Conservation (phyloP, 345 rosid species). For the Linum trigynum region DNA sequence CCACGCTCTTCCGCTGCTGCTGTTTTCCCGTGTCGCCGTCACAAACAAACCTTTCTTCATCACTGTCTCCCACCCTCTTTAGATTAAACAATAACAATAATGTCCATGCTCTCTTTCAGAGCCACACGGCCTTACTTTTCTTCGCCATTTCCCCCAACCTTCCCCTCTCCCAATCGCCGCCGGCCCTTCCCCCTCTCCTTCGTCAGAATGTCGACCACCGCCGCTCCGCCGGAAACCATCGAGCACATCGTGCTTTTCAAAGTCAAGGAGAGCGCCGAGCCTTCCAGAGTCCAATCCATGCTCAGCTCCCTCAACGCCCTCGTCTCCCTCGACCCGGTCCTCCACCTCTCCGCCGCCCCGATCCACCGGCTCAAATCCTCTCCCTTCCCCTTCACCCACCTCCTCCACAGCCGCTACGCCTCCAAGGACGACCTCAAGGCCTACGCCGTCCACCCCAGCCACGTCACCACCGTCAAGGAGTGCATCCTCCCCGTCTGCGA, state of each 20-base stretch:
- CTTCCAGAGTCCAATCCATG: constrained; percentile 42
- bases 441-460: constrained; percentile 56
- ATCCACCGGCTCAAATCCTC: constrained; percentile 39
- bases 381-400: constrained; percentile 52
- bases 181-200: constrained; percentile 4
- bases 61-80: no score
- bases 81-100: no score
- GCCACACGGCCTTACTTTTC: constrained; percentile 13
- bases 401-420: constrained; percentile 77
- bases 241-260: constrained; percentile 87
- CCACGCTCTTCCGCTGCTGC: no score
- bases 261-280: constrained; percentile 42
- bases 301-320: constrained; percentile 47
- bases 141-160: constrained; percentile 14
- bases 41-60: no score
- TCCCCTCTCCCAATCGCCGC: constrained; percentile 14
- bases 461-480: constrained; percentile 48
- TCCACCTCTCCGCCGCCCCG: constrained; percentile 56
- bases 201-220: constrained; percentile 24
- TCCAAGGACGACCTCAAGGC: constrained; percentile 44
- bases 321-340: constrained; percentile 40
- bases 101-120: constrained; percentile 21
- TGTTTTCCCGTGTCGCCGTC: no score
- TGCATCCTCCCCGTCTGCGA: constrained; percentile 57
- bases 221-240: constrained; percentile 13